Evolutionary conservation across 495 filamentous ascomycete species (phyloP).

Genomic region (Umbilicaria muhlenbergii): DNA sequence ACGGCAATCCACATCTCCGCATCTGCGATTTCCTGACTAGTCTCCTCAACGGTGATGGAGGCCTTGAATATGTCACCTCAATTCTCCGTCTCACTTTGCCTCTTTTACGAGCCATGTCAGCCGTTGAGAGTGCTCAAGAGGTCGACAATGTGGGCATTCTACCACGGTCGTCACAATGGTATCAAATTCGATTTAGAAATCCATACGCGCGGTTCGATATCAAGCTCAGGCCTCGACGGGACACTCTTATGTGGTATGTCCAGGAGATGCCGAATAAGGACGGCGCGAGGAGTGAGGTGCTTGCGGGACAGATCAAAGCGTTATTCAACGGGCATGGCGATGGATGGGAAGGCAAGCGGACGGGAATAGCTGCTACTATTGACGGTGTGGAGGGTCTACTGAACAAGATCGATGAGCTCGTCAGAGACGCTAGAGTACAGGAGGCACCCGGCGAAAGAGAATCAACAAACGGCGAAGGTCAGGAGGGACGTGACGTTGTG

Average conservation of each 20-base stretch:
- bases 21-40: constrained; percentile 47
- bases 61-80: constrained; percentile 37
- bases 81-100: constrained; percentile 49
- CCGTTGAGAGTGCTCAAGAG: constrained; percentile 19
- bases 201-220: constrained; percentile 25
- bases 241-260: constrained; percentile 26
- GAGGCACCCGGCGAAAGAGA: too few species aligned
- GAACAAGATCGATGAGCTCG: constrained; percentile 8
- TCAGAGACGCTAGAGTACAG: background rate
- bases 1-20: constrained; percentile 59
- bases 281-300: constrained; percentile 9
- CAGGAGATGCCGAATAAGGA: constrained; percentile 18
- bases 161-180: constrained; percentile 27
- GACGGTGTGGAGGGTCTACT: constrained; percentile 28
- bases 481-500: too few species aligned
- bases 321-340: constrained; percentile 28
- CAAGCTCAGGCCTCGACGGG: constrained; percentile 15
- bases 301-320: constrained; percentile 3
- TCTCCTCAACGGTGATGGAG: constrained; percentile 32
- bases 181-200: constrained; percentile 23
- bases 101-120: constrained; percentile 46
- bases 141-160: constrained; percentile 8
- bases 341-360: constrained; percentile 33
- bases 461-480: too few species aligned
- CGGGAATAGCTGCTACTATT: constrained; percentile 24